Percentiles rank a stretch among this genome's conserved stretches.
These are phyloP conservation scores for Tolypocladium capitatum DNA, from an alignment of 2,329 filamentous ascomycete genomes.

Conservation along the genomic window DNA sequence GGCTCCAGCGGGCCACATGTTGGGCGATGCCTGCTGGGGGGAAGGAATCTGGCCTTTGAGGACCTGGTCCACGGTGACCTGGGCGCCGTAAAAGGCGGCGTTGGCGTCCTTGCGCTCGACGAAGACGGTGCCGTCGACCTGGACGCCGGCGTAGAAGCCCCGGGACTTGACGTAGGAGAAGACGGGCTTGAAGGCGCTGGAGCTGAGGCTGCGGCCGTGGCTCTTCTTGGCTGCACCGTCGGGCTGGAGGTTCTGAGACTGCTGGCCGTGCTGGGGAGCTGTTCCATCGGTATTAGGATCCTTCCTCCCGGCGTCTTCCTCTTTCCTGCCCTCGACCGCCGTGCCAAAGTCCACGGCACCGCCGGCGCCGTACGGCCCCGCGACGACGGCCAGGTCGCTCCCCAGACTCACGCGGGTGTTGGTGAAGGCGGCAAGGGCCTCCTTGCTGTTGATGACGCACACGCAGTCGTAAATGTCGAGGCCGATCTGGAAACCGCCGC, in stretches of 20 bases:
- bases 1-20: constrained; percentile 20
- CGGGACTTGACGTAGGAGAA: constrained; percentile 72
- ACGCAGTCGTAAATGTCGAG: constrained; percentile 86
- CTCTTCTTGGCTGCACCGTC: constrained; percentile 3
- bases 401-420: constrained; percentile 64
- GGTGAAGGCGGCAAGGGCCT: constrained; percentile 66
- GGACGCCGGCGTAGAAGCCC: constrained; percentile 76
- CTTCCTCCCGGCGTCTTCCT: neutral
- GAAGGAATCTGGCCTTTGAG: constrained; percentile 26
- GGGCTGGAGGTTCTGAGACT: neutral
- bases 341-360: constrained; percentile 51
- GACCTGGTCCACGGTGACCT: constrained; percentile 31
- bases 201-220: constrained; percentile 16
- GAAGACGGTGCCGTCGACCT: constrained; percentile 76
- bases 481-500: constrained; percentile 67
- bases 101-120: constrained; percentile 84
- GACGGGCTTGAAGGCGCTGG: constrained; percentile 25
- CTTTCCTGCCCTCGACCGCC: constrained; percentile 9
- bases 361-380: constrained; percentile 56
- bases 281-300: neutral
- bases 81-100: constrained; percentile 67
- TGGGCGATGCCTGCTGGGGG: constrained; percentile 7
- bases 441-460: constrained; percentile 67
- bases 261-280: neutral
- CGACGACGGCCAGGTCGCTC: constrained; percentile 63